These are phyloP conservation scores for Liriodendron chinense DNA, from an alignment of 164 flowering plant species.

Conservation along the genomic window DNA sequence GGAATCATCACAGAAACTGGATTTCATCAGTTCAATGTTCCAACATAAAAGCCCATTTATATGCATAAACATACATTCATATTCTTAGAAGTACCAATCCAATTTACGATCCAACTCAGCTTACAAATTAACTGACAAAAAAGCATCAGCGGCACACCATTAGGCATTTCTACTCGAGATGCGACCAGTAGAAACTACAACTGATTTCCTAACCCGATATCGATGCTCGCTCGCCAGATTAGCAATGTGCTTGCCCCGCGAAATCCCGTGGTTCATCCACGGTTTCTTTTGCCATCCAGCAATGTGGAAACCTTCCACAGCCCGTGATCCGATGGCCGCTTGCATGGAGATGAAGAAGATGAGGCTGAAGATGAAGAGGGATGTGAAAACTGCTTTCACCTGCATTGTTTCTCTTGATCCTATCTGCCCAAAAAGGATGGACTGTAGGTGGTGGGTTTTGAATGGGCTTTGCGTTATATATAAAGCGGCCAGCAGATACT, in stretches of 20 bases:
- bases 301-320: neutral
- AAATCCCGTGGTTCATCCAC: slow-evolving; percentile 60
- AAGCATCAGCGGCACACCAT: too few species aligned
- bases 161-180: neutral
- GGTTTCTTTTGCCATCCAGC: slow-evolving; percentile 27
- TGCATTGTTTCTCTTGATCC: slow-evolving; percentile 16
- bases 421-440: neutral
- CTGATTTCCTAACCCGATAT: slow-evolving; percentile 23
- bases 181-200: slow-evolving; percentile 8
- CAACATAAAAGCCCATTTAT: neutral
- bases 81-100: too few species aligned
- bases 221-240: slow-evolving; percentile 29
- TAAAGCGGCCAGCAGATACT: neutral
- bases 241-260: slow-evolving; percentile 49
- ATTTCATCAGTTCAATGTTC: neutral
- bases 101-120: neutral
- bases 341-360: slow-evolving; percentile 11
- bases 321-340: neutral
- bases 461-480: neutral
- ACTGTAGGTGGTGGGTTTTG: neutral
- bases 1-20: neutral
- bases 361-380: slow-evolving; percentile 15
- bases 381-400: slow-evolving; percentile 6
- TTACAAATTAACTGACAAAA: neutral
- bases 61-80: neutral